These are phyloP conservation scores for Arthrobotrys musiformis DNA, from an alignment of 2,329 filamentous ascomycete species.

Conservation along the genomic window DNA sequence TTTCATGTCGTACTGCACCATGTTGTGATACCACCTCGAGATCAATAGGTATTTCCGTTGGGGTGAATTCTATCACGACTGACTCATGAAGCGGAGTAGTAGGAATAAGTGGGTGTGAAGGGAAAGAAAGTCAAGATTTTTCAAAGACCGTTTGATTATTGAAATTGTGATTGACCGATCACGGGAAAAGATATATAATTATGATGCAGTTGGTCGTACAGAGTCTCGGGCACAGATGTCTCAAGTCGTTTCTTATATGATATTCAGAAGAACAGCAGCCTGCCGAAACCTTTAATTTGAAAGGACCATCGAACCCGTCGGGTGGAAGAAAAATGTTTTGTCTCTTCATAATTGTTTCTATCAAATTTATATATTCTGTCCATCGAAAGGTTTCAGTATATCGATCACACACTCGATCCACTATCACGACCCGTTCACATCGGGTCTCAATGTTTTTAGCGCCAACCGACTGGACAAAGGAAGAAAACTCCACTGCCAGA, in stretches of 20 bases:
- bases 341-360: background rate
- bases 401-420: slow-evolving; percentile 3
- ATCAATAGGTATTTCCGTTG: slow-evolving; percentile 27
- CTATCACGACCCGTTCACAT: background rate
- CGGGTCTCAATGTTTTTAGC: background rate
- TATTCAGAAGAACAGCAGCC: background rate
- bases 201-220: slow-evolving; percentile 23
- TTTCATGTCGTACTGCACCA: slow-evolving; percentile 16
- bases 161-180: slow-evolving; percentile 11
- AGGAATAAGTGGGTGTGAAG: background rate
- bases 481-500: background rate
- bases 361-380: background rate
- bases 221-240: slow-evolving; percentile 8
- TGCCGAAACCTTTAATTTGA: slow-evolving; percentile 33
- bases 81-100: background rate
- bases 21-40: background rate
- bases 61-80: slow-evolving; percentile 6
- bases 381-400: background rate
- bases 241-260: background rate
- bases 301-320: slow-evolving; percentile 18
- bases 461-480: background rate
- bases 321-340: background rate
- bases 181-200: background rate
- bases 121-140: slow-evolving; percentile 14
- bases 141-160: background rate